Evolutionary conservation across 225 moss, liverwort and hornwort species (phyloP).

Genomic region (Bryoerythrophyllum caledonicum): DNA sequence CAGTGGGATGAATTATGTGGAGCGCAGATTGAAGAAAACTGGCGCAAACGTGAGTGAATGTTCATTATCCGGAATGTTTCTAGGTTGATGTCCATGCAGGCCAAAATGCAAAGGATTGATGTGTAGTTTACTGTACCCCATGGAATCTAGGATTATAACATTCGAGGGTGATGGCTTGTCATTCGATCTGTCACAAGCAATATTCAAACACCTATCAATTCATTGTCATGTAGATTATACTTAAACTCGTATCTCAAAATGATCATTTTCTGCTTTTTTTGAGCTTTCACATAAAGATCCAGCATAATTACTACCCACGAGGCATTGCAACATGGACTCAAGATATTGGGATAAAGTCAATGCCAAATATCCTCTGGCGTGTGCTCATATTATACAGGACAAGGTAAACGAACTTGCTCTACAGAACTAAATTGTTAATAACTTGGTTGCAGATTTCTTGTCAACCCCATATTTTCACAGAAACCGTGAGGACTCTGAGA

Average conservation of each 20-base stretch:
- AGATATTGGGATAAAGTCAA: neutral
- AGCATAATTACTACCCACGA: neutral
- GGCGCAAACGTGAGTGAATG: conserved; percentile 14
- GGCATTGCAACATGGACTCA: neutral
- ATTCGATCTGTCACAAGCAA: conserved; percentile 13
- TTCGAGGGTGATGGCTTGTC: conserved; percentile 7
- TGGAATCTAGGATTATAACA: conserved; percentile 13
- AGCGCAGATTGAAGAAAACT: conserved; percentile 14
- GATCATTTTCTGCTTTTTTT: neutral
- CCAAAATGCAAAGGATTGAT: neutral
- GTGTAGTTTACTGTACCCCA: neutral
- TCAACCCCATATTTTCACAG: neutral
- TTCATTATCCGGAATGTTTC: neutral
- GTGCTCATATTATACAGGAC: neutral
- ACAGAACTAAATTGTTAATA: neutral
- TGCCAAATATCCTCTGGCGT: neutral
- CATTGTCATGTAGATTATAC: neutral
- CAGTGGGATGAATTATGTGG: conserved; percentile 27
- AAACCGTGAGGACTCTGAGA: neutral
- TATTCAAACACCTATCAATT: conserved; percentile 21
- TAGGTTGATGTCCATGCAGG: neutral
- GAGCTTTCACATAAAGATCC: neutral
- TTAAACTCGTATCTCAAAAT: neutral
- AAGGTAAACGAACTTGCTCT: neutral
- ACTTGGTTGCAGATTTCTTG: neutral